These are phyloP conservation scores for Diutina neorugosa DNA, from an alignment of 1,139 yeast genomes.

Conservation along the genomic window DNA sequence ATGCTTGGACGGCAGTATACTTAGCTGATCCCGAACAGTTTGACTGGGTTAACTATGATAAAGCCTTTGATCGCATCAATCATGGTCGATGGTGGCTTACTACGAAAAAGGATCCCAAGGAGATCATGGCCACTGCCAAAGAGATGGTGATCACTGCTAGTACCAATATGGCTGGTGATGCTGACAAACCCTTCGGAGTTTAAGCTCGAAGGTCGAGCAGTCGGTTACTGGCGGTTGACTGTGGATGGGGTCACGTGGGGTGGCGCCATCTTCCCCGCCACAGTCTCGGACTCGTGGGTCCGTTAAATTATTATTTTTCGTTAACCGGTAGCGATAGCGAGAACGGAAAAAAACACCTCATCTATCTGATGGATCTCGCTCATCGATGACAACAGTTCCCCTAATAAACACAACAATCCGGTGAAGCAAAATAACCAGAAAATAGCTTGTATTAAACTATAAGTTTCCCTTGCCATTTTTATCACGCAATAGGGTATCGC, in stretches of 20 bases:
- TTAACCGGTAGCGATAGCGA: too few species aligned
- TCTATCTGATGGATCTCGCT: too few species aligned
- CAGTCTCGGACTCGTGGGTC: background rate
- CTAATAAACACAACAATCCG: too few species aligned
- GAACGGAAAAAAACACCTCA: too few species aligned
- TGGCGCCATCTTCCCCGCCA: too few species aligned
- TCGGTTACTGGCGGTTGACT: background rate
- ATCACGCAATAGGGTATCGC: background rate
- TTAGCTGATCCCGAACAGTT: slow-evolving; percentile 14
- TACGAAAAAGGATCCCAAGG: background rate
- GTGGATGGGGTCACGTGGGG: background rate
- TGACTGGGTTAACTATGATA: background rate
- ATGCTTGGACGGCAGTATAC: slow-evolving; percentile 64
- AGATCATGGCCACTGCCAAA: background rate
- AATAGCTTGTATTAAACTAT: too few species aligned
- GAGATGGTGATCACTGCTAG: background rate
- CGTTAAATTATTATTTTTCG: background rate
- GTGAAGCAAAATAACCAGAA: too few species aligned
- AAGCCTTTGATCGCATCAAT: background rate
- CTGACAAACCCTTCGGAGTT: background rate
- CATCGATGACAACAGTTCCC: too few species aligned
- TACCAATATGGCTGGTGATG: background rate
- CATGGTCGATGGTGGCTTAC: background rate
- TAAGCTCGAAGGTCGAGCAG: too few species aligned
- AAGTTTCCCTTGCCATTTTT: too few species aligned